A percentile compares a stretch with the other conserved stretches of the same genome.
Evolutionary conservation across 768 basidiomycete genomes (phyloP).

Genomic region (Hortiboletus campestris): DNA sequence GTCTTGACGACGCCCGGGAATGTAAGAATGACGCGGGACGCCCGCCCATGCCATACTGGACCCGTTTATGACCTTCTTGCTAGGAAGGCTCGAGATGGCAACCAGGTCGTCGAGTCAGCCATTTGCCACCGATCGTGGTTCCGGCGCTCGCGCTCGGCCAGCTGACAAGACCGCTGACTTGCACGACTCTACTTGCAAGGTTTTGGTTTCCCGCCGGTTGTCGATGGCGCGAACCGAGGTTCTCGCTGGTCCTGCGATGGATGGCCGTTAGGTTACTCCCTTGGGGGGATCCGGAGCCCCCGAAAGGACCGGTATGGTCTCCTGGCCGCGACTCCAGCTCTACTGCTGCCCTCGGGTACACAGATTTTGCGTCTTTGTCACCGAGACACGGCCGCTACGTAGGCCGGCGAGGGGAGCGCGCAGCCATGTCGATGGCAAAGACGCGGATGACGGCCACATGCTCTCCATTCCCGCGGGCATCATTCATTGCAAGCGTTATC

Average conservation of each 20-base stretch:
- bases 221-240: not conserved
- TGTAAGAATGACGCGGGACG: not conserved
- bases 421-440: not conserved
- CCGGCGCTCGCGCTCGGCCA: no score
- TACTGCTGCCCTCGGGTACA: not conserved
- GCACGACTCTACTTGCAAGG: not conserved
- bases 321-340: not conserved
- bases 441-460: not conserved
- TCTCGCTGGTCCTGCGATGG: not conserved
- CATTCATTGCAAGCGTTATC: not conserved
- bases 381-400: not conserved
- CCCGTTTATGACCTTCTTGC: not conserved
- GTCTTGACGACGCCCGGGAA: not conserved
- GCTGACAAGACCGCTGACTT: no score
- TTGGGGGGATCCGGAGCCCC: not conserved
- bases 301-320: not conserved
- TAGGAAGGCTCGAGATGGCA: not conserved
- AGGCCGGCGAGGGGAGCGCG: not conserved
- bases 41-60: not conserved
- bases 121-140: not conserved
- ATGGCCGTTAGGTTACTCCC: not conserved
- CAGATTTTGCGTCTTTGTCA: not conserved
- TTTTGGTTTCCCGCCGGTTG: not conserved
- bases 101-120: not conserved
- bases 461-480: constrained; percentile 4